Evolutionary conservation across 2,329 filamentous ascomycete genomes (phyloP).

Genomic region (Stromatinia cepivora): DNA sequence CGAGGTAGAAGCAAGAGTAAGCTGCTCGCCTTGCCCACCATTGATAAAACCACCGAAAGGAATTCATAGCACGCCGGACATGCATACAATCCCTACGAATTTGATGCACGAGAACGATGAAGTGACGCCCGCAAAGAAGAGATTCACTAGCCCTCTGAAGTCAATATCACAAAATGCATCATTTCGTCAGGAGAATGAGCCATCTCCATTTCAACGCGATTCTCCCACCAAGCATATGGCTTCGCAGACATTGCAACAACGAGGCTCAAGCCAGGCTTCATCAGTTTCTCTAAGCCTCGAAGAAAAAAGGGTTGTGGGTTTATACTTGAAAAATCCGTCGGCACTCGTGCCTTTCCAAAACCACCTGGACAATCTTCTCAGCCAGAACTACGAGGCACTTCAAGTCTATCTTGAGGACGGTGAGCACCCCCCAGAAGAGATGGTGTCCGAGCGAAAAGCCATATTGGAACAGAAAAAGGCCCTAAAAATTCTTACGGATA

Average conservation of each 20-base stretch:
- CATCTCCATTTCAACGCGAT: slow-evolving; percentile 35
- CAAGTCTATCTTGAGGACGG: slow-evolving; percentile 34
- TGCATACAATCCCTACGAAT: not conserved
- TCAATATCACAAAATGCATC: slow-evolving; percentile 36
- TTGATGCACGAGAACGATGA: slow-evolving; percentile 4
- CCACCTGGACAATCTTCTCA: slow-evolving; percentile 29
- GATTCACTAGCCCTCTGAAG: slow-evolving; percentile 34
- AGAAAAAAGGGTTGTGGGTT: slow-evolving; percentile 35
- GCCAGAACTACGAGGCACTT: slow-evolving; percentile 29
- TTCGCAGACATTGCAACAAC: slow-evolving; percentile 22
- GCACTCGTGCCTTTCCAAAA: slow-evolving; percentile 30
- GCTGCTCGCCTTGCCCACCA: slow-evolving; percentile 26
- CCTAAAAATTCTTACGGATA: not conserved
- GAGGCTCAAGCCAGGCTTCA: slow-evolving; percentile 30
- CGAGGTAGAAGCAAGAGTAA: slow-evolving; percentile 27
- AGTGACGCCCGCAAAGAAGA: slow-evolving; percentile 26
- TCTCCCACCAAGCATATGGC: not conserved
- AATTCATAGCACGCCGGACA: slow-evolving; percentile 11
- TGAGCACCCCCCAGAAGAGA: slow-evolving; percentile 28
- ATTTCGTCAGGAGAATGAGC: slow-evolving; percentile 30
- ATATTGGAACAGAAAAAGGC: slow-evolving; percentile 33
- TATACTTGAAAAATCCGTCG: slow-evolving; percentile 32
- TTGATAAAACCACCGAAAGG: slow-evolving; percentile 29
- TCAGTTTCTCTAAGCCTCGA: slow-evolving; percentile 30
- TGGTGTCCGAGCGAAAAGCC: slow-evolving; percentile 33